Evolutionary conservation across 1,139 yeast genomes (phyloP).

Genomic region (Sugiyamaella grinbergsii): DNA sequence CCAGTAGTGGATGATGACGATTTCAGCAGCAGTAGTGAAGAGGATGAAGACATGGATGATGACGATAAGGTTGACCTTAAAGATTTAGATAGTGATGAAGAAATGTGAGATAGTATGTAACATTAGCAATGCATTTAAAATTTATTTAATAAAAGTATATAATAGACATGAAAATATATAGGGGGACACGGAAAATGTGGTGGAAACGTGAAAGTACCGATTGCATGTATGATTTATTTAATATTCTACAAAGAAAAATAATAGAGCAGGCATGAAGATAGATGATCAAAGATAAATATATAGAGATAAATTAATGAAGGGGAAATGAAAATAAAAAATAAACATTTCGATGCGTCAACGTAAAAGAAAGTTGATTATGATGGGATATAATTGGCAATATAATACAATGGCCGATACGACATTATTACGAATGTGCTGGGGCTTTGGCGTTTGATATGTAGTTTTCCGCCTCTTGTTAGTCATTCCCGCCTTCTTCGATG

Average conservation of each 20-base stretch:
- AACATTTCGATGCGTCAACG: conserved; percentile 5
- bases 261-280: not conserved
- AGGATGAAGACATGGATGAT: conserved; percentile 23
- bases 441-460: too few species aligned
- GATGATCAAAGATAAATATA: not conserved
- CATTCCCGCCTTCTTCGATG: not conserved
- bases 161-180: not conserved
- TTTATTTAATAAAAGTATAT: conserved; percentile 1
- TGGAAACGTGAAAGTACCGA: too few species aligned
- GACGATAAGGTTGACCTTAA: conserved; percentile 27
- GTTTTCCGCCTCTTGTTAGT: too few species aligned
- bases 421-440: too few species aligned
- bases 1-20: conserved; percentile 40
- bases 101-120: conserved; percentile 5
- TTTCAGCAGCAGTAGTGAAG: conserved; percentile 34
- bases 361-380: too few species aligned
- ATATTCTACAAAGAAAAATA: too few species aligned
- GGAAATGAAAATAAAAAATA: too few species aligned
- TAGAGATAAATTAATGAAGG: conserved; percentile 2
- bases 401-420: too few species aligned
- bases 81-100: conserved; percentile 23
- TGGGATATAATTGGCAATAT: too few species aligned
- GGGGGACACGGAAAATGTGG: too few species aligned
- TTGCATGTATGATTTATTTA: too few species aligned
- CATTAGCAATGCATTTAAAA: not conserved